Base-by-base conservation (phyloP, 768 basidiomycete species). In the Cystobasidiopsis lactophilus region DNA sequence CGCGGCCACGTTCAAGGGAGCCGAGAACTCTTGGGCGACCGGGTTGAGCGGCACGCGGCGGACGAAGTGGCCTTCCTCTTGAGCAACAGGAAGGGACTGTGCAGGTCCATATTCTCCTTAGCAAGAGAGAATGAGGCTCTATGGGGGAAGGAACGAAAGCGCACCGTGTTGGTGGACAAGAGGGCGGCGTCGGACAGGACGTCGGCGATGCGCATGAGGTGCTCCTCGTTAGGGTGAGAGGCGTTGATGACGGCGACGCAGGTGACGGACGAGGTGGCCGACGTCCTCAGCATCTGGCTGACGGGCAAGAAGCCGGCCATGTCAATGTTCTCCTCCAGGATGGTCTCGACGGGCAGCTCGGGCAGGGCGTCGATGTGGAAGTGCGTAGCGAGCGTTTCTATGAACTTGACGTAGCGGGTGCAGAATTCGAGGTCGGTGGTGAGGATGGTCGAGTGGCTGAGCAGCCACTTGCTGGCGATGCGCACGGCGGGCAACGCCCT, bases 221-320 rank as follows among this genome's bases (percentile, higher is more conserved):
- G 83, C 69, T 91, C 86, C 54, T 83, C 88, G 60, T 98, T 96
- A 7, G 93, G 93, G 68, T 96, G 80, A 1, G 75, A 75, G 5
- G 66, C 63, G 50, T 50, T 61, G 26, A 56, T 61, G 33, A 35
- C 33, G 33, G 33, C 7, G 33, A 35, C 33, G 33, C 33, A 7
- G 7, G 33, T 35, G 33, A 35, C 33, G 59, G 39, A 59, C 58
- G 26, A 54, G 58, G 49, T 53, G 49, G 59, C 55, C 35, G 41
- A 52, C 3, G 68, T 71, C 7, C 68, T 66, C 68, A 82, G 73
- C 44, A 76, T 67, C 39, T 75, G 73, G 50, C 75, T 75, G 46
- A 96, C 68, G 11, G 93, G 93, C 30, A 80, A 67, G 64, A 91
- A 96, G 0, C 91, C 91, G 30, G 73, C 72, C 70, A 88, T 74